Conservation (phyloP, 2,329 filamentous ascomycete species). For the Aspergillus sp. region DNA sequence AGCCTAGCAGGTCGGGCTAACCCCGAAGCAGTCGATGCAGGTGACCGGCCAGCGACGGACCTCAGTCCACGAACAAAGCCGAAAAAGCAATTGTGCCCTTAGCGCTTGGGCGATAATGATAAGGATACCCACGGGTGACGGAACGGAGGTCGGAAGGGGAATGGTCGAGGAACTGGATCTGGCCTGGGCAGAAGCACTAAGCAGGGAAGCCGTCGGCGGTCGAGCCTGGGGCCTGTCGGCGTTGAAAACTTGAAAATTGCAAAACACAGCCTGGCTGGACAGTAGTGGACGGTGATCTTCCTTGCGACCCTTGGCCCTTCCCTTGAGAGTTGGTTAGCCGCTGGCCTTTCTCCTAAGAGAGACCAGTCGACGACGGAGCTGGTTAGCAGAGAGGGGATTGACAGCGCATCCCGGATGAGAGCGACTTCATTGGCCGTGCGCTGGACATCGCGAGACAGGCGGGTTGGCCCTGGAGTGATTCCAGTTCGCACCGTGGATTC, state of each 20-base stretch:
- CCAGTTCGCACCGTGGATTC: neutral
- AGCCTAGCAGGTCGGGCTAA: neutral
- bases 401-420: neutral
- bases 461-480: neutral
- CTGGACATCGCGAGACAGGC: neutral
- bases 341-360: neutral
- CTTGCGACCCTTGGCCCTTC: neutral
- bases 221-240: too few species aligned
- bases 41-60: neutral
- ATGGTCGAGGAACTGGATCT: too few species aligned
- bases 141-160: neutral
- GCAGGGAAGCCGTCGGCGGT: too few species aligned
- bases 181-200: too few species aligned
- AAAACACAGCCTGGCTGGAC: neutral
- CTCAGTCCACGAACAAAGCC: neutral
- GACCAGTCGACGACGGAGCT: neutral
- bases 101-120: neutral
- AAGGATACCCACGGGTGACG: neutral
- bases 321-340: neutral
- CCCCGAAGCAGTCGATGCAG: constrained; percentile 2
- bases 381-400: neutral
- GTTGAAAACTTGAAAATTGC: neutral
- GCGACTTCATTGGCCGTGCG: neutral
- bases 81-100: neutral
- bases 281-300: neutral